Evolutionary conservation across 257 asterid species (phyloP), one percentile per base, ranked within the genome.

Genomic region (Nemophila menziesii): DNA sequence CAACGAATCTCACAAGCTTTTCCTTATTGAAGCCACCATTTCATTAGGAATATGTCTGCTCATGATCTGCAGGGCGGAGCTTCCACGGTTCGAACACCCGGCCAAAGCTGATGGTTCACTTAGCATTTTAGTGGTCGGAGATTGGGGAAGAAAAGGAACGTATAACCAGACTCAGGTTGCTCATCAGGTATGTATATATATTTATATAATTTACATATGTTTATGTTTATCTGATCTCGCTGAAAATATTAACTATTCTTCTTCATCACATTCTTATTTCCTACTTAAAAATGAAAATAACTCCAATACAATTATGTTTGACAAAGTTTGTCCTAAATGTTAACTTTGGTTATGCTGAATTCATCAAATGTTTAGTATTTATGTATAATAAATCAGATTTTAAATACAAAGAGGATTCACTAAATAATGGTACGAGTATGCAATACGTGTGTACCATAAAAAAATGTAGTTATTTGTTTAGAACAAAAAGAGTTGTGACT

Each of bases 111-210:
- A 69, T 34, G 78, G 72, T 2, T 67, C 82, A 19, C 58, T 81
- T 5, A 48, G 45, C 42, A 46, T 70, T 26, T 19, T 81, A 44
- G 86, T 74, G 22, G 54, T 78, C 50, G 93, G 93, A 61, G 93
- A 81, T 20, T 81, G 93, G 93, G 93, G 93, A 46, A 69, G 90
- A 20, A 67, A 64, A 22, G 90, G 93, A 2, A 3, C 29, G 0
- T 74, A 52, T 41, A 81, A 81, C 38, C 93, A 81, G 42, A 54
- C 93, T 5, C 16, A 38, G 1, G 62, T 81, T 19, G 85, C 90
- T 18, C 11, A 15, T 18, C 93, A 74, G 89, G 89, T 77, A n/a
- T 39, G 1, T 39, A 11, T 22, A 39, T 39, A 4, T 16, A 16
- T 9, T n/a, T n/a, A n/a, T 36, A 36, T 3, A 33, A 1, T 4